These are phyloP conservation scores for Parascedosporium putredinis DNA, from an alignment of 2,329 filamentous ascomycete genomes.

Conservation along the genomic window DNA sequence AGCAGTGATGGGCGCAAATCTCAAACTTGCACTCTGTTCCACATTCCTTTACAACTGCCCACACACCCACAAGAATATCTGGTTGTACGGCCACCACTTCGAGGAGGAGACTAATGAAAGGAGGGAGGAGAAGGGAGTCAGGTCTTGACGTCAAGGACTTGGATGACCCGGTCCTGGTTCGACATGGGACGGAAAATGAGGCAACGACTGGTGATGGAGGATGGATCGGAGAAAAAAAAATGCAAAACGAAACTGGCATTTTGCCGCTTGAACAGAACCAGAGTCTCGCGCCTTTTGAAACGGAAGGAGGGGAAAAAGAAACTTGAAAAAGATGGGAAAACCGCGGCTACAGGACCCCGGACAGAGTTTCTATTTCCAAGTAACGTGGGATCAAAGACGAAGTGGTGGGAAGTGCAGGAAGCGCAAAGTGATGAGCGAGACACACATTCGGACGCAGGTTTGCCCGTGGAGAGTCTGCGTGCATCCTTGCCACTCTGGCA, in stretches of 20 bases:
- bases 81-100: no score
- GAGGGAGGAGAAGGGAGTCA: background rate
- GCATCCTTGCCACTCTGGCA: no score
- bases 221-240: background rate
- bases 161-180: background rate
- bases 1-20: no score
- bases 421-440: no score
- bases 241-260: background rate
- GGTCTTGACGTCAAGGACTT: background rate
- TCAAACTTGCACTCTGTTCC: no score
- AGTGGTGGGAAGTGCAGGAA: no score
- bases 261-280: slow-evolving; percentile 1
- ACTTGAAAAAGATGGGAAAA: background rate
- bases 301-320: background rate
- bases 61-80: no score
- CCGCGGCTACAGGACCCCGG: background rate
- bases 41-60: no score
- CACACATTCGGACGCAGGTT: no score
- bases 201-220: background rate
- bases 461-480: no score
- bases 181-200: background rate
- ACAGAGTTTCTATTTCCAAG: no score
- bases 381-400: no score
- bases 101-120: background rate
- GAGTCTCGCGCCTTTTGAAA: background rate